Base-by-base conservation (phyloP, 169 alveolate species). In the Eimeria tenella region DNA sequence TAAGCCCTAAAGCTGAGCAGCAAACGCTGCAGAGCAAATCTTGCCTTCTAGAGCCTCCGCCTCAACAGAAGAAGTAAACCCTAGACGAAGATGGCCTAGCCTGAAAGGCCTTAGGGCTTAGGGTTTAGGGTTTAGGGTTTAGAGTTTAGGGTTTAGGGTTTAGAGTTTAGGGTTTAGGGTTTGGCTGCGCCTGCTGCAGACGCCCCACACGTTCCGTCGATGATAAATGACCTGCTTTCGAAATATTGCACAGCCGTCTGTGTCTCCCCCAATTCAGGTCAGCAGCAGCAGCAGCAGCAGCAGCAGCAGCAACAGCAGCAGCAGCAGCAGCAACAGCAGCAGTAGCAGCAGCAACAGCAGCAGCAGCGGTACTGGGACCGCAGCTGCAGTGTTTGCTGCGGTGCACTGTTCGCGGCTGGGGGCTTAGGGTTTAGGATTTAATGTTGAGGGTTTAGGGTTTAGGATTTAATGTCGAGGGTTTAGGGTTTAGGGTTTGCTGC, bases 191-290 rank as follows among this genome's bases (percentile, higher is more conserved):
- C 19, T 58, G 11, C 31, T n/a, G 11, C 77, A 68, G 77, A 68
- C 31, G 77, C 77, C 11, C 77, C 77, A 13, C 77, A 68, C 31
- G 77, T 68, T 11, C 77, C 77, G 11, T 68, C 77, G 42, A 68
- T 68, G 77, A 15, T 68, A 23, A 68, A 68, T 23, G 77, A 68
- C 31, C 3, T 68, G 49, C 77, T 68, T n/a, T 68, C 11, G 42
- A 13, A 10, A 2, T 23, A 68, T 3, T 68, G 77, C 77, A 10
- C 31, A 15, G 77, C 77, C 1, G 77, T 68, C 31, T 13, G 42
- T 23, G 77, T 68, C 42, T 68, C 77, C n/a, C 31, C 77, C 77
- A 68, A 68, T 23, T 68, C 77, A n/a, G 77, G 77, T 68, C 21
- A 58, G 19, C 68, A 10, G 19, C 11, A 17, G 68, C 68, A 11